Evolutionary conservation across 768 basidiomycete species (phyloP), one percentile per base, ranked within the genome.

Genomic region (Pleurotus sapidus): DNA sequence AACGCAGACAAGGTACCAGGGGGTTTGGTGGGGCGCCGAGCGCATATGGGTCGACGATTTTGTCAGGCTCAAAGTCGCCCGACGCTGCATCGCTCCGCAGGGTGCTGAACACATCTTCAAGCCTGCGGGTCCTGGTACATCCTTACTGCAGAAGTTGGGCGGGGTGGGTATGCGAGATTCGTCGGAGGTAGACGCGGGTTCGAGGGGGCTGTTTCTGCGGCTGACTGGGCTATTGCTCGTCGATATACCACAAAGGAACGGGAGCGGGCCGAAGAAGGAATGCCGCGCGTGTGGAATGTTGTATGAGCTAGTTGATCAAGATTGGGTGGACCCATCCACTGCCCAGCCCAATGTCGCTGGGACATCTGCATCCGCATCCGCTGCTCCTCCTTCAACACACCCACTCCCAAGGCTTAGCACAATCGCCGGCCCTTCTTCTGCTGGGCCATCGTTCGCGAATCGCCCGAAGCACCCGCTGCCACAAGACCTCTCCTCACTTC

Each of bases 21-120:
- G 91, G 1, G 66, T 95, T 6, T 96, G 92, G 92, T 91, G 89
- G 88, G 94, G 94, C 6, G 84, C 87, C 1, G 93, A 95, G 65
- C 81, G 91, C 27, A 90, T 95, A 54, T 96, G 93, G 93, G 75
- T 80, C 4, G 90, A 89, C 58, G 93, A 96, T 60, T 80, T 95
- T 56, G 82, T 95, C 38, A 83, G 93, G 20, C 75, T 96, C 49
- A 91, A 91, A 64, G 70, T 88, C 23, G 80, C 85, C 1, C 80
- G 90, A 39, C 73, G 77, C 34, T 83, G 83, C 59, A 76, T 92
- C 56, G 88, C 88, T 11, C 89, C 89, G 5, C 63, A 75, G 38
- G 90, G 91, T 18, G 78, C 80, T 1, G 76, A 79, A 46, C 68
- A 81, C 57, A 85, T 93, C 42, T 68, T 77, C 2, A 71, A 85